Conservation (phyloP, 2,329 filamentous ascomycete genomes). For the Arthroderma sp. region DNA sequence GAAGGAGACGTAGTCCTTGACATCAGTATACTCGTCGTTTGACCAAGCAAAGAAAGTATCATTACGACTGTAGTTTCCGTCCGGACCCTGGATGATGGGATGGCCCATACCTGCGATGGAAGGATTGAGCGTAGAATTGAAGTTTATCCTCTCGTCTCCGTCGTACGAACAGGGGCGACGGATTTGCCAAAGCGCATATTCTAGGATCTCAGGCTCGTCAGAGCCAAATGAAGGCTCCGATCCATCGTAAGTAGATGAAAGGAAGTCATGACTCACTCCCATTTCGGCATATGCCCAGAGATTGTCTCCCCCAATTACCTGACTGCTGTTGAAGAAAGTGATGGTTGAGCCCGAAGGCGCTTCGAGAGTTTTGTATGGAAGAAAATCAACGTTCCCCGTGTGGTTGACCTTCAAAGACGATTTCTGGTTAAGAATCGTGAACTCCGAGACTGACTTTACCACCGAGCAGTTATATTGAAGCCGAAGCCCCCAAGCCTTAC, state of each 20-base stretch:
- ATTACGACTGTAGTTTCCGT: conserved; percentile 2
- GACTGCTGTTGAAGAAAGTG: not conserved
- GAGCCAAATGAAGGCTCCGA: not conserved
- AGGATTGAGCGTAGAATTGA: conserved; percentile 4
- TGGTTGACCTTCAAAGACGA: not conserved
- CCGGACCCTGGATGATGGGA: conserved; percentile 1
- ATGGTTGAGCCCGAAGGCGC: not conserved
- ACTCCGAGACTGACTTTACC: conserved; percentile 9
- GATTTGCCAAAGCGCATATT: not conserved
- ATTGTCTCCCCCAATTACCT: not conserved
- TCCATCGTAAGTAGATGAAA: not conserved
- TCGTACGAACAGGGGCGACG: not conserved
- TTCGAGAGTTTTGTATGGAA: not conserved
- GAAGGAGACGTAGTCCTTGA: not conserved
- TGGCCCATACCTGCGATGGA: not conserved
- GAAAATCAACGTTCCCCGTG: not conserved
- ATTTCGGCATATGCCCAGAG: not conserved
- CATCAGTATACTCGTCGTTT: not conserved
- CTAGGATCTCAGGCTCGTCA: not conserved
- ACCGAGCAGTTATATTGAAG: conserved; percentile 10
- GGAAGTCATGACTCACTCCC: not conserved
- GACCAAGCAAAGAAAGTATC: conserved; percentile 4
- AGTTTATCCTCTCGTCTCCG: not conserved
- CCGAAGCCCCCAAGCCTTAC: conserved; percentile 11
- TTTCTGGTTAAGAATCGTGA: conserved; percentile 9